These are phyloP conservation scores for Pneumocystis canis DNA, from an alignment of 1,139 yeast species.

Conservation along the genomic window DNA sequence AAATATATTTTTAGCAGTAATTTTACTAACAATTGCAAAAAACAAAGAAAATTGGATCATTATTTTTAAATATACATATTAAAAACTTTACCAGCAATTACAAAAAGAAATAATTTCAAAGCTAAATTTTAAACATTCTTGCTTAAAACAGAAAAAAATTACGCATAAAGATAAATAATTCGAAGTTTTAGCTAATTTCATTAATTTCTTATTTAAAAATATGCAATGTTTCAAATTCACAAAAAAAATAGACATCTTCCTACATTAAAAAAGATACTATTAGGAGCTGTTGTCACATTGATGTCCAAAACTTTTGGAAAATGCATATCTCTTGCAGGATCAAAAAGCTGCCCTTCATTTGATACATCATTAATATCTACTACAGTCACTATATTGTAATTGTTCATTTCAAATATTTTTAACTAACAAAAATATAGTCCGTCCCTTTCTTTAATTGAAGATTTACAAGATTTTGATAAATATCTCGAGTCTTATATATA, in stretches of 20 bases:
- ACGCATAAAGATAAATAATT: background rate
- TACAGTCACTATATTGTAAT: background rate
- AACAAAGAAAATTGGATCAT: background rate
- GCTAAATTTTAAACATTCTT: background rate
- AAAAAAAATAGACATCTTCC: background rate
- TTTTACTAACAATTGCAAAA: background rate
- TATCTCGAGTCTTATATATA: background rate
- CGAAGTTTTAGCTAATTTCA: background rate
- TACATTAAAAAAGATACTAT: background rate
- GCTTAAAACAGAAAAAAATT: background rate
- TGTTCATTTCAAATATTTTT: background rate
- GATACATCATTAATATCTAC: constrained; percentile 1
- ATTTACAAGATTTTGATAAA: background rate
- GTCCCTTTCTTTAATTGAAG: background rate
- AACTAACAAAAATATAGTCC: background rate
- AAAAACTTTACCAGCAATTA: background rate
- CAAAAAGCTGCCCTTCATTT: constrained; percentile 1
- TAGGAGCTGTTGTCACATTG: background rate
- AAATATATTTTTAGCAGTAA: background rate
- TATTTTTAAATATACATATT: background rate
- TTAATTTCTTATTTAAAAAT: background rate
- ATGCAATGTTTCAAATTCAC: constrained; percentile 1
- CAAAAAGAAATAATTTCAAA: background rate
- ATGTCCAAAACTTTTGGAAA: background rate
- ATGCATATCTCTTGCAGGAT: background rate